These are phyloP conservation scores for Pseudogymnoascus sp. DNA, from an alignment of 2,329 filamentous ascomycete genomes.

Conservation along the genomic window DNA sequence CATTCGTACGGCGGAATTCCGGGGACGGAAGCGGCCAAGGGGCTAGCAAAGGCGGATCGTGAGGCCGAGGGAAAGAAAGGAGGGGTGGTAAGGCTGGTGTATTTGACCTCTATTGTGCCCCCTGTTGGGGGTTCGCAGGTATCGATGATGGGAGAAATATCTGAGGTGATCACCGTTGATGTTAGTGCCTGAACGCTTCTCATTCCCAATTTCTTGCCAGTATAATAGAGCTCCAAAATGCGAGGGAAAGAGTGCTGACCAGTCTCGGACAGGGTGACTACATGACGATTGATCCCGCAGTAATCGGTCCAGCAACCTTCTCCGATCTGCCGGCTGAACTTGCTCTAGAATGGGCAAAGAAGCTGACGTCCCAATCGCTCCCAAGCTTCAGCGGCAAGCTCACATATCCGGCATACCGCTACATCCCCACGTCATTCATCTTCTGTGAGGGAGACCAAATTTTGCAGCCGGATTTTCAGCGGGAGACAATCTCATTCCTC, in stretches of 20 bases:
- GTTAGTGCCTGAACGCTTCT: neutral
- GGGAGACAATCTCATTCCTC: neutral
- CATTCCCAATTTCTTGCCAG: neutral
- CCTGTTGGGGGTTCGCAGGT: slow-evolving; percentile 13
- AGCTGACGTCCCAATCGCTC: neutral
- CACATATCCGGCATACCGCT: slow-evolving; percentile 1
- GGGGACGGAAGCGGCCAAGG: slow-evolving; percentile 28
- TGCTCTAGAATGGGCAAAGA: neutral
- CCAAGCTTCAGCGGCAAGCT: neutral
- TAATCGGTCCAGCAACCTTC: neutral
- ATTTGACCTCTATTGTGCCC: slow-evolving; percentile 15
- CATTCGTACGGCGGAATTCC: slow-evolving; percentile 35
- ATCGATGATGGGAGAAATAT: neutral
- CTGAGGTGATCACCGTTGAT: neutral
- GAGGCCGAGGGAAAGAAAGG: slow-evolving; percentile 30
- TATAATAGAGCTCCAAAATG: neutral
- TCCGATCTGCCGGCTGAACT: neutral
- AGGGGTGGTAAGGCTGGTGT: slow-evolving; percentile 23
- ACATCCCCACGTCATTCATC: neutral
- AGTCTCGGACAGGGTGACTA: neutral
- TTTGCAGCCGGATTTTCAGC: neutral
- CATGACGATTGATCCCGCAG: neutral
- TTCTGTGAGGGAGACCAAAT: neutral
- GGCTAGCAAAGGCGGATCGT: slow-evolving; percentile 29
- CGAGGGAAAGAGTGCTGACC: neutral